Evolutionary conservation across 257 asterid genomes (phyloP).

Genomic region (Misopates orontium): DNA sequence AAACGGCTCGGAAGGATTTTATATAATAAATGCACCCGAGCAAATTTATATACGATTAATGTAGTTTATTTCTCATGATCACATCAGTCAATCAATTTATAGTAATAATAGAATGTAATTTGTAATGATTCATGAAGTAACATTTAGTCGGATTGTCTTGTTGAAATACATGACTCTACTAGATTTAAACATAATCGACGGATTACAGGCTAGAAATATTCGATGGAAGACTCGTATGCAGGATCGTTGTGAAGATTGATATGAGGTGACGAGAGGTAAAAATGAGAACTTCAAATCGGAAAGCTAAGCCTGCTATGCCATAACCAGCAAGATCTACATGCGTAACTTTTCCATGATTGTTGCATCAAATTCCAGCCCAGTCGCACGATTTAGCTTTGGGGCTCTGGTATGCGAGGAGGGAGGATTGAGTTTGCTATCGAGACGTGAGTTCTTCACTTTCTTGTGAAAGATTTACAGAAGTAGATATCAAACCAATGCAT

Average conservation of each 20-base stretch:
- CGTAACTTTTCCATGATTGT: constrained; percentile 11
- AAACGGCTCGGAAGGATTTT: too few relatives aligned
- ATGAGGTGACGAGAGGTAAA: constrained; percentile 10
- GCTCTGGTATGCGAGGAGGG: constrained; percentile 25
- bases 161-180: too few relatives aligned
- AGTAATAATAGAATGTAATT: too few relatives aligned
- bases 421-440: constrained; percentile 22
- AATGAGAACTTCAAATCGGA: constrained; percentile 27
- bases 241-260: constrained; percentile 23
- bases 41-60: too few relatives aligned
- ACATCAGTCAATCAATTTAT: too few relatives aligned
- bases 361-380: constrained; percentile 32
- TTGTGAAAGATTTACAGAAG: neutral
- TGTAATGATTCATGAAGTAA: too few relatives aligned
- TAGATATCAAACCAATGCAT: neutral
- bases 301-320: constrained; percentile 33
- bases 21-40: too few relatives aligned
- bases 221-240: constrained; percentile 19
- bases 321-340: constrained; percentile 23
- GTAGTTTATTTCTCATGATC: too few relatives aligned
- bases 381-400: neutral
- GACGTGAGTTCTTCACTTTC: constrained; percentile 34
- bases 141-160: too few relatives aligned
- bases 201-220: constrained; percentile 23
- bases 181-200: too few relatives aligned